Conservation (phyloP, 2,329 filamentous ascomycete species). For the Beauveria caledonica region DNA sequence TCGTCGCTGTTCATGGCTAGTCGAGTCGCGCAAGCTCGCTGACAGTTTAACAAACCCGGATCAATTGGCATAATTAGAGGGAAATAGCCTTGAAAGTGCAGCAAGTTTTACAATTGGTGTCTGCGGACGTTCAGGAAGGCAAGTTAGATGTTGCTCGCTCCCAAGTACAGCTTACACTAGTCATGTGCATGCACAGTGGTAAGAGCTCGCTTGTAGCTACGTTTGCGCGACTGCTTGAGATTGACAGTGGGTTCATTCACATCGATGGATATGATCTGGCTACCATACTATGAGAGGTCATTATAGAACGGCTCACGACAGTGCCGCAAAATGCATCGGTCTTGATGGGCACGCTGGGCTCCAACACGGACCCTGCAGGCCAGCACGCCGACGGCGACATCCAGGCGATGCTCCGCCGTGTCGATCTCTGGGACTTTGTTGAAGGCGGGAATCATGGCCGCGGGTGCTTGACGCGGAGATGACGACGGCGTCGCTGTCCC, state of each 20-base stretch:
- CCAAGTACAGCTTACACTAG: background rate
- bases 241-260: slow-evolving; percentile 30
- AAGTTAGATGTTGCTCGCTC: background rate
- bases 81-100: slow-evolving; percentile 22
- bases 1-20: slow-evolving; percentile 16
- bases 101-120: slow-evolving; percentile 31
- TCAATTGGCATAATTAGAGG: slow-evolving; percentile 14
- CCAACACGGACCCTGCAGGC: slow-evolving; percentile 39
- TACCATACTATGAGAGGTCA: slow-evolving; percentile 15
- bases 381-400: slow-evolving; percentile 32
- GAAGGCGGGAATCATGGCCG: slow-evolving; percentile 21
- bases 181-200: slow-evolving; percentile 16
- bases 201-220: slow-evolving; percentile 31
- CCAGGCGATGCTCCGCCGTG: slow-evolving; percentile 33
- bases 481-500: slow-evolving; percentile 24
- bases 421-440: slow-evolving; percentile 35
- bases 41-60: slow-evolving; percentile 15
- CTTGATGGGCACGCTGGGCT: slow-evolving; percentile 37
- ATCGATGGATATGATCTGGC: slow-evolving; percentile 35
- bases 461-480: slow-evolving; percentile 29
- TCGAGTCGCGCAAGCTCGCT: slow-evolving; percentile 20
- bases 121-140: slow-evolving; percentile 36
- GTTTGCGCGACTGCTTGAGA: slow-evolving; percentile 40
- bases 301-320: slow-evolving; percentile 28
- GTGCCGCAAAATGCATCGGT: slow-evolving; percentile 45